Conservation (phyloP, 2,329 filamentous ascomycete species). For the Curvularia sp. region DNA sequence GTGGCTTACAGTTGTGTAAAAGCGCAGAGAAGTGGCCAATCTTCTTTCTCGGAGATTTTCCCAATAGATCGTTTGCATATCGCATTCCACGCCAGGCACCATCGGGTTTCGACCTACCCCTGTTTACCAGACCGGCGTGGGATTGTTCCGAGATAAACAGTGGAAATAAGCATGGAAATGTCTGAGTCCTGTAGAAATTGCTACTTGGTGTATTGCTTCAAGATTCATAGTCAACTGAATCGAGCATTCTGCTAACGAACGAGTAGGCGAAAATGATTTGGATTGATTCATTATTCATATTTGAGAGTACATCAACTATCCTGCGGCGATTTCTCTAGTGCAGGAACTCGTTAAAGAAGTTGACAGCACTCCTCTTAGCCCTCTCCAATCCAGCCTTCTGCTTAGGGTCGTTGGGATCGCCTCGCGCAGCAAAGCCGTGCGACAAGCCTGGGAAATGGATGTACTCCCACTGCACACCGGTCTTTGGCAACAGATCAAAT, state of each 20-base stretch:
- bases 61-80: no score
- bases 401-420: slow-evolving; percentile 31
- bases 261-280: background rate
- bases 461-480: slow-evolving; percentile 44
- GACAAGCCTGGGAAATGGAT: slow-evolving; percentile 41
- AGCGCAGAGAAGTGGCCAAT: background rate
- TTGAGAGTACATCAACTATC: background rate
- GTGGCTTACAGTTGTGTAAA: background rate
- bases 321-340: slow-evolving; percentile 23
- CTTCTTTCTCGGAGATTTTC: background rate
- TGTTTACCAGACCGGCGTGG: no score
- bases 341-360: slow-evolving; percentile 44
- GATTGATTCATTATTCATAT: background rate
- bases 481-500: slow-evolving; percentile 37
- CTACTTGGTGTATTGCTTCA: no score
- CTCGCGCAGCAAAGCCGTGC: slow-evolving; percentile 45
- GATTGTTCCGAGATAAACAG: no score
- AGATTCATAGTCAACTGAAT: background rate
- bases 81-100: no score
- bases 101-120: no score
- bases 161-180: no score
- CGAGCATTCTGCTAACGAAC: background rate
- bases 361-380: slow-evolving; percentile 42
- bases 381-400: slow-evolving; percentile 46
- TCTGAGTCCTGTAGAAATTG: no score